These are phyloP conservation scores for Penicillium robsamsonii DNA, from an alignment of 495 filamentous ascomycete genomes.

Conservation along the genomic window DNA sequence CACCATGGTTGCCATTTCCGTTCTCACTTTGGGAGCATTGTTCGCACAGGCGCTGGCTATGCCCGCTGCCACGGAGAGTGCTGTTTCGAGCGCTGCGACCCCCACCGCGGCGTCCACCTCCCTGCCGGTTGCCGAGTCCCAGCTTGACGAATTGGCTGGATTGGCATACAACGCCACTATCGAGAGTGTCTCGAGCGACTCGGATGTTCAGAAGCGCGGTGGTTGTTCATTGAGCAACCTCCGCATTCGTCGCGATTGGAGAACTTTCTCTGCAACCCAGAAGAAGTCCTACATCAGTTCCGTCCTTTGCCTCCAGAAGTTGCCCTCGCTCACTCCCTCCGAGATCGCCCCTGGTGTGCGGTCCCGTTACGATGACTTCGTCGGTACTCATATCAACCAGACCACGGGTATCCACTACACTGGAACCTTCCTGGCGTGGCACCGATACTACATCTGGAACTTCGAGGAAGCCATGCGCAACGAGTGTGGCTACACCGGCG, in stretches of 20 bases:
- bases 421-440: conserved; percentile 68
- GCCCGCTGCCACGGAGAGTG: conserved; percentile 4
- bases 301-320: conserved; percentile 58
- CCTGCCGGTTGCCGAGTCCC: conserved; percentile 17
- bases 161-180: conserved; percentile 19
- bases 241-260: conserved; percentile 50
- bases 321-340: conserved; percentile 47
- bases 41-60: conserved; percentile 14
- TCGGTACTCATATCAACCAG: conserved; percentile 65
- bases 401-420: conserved; percentile 60
- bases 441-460: conserved; percentile 61
- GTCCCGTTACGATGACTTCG: conserved; percentile 69
- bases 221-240: conserved; percentile 49
- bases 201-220: conserved; percentile 34
- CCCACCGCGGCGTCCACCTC: conserved; percentile 23
- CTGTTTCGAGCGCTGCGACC: conserved; percentile 1
- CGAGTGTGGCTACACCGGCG: conserved; percentile 68
- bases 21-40: conserved; percentile 15
- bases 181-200: conserved; percentile 11
- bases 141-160: conserved; percentile 18
- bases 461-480: conserved; percentile 67
- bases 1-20: conserved; percentile 20
- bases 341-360: conserved; percentile 46
- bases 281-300: conserved; percentile 60
- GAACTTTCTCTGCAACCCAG: conserved; percentile 34